A percentile compares a stretch with the other conserved stretches of the same genome.
Conservation (phyloP, 2,329 filamentous ascomycete species). For the Sarocladium strictum region DNA sequence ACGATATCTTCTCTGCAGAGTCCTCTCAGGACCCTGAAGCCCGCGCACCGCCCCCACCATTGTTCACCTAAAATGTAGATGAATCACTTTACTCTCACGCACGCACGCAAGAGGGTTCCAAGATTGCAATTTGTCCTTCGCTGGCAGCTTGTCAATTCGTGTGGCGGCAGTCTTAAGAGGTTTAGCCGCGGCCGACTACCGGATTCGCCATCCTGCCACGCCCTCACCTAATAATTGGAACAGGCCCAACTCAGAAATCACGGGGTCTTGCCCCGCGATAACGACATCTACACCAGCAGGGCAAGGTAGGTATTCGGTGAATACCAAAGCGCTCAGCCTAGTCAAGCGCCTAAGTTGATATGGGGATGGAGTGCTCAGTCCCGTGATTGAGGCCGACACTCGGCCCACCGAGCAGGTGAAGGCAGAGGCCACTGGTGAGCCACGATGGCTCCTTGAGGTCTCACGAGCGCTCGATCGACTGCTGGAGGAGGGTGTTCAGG, state of each 20-base stretch:
- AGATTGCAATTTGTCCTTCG: background rate
- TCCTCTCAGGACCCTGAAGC: conserved; percentile 2
- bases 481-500: too few species aligned
- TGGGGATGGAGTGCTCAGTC: background rate
- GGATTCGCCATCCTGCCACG: conserved; percentile 3
- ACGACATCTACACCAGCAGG: background rate
- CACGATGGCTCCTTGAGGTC: background rate
- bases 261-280: background rate
- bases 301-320: conserved; percentile 3
- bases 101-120: background rate
- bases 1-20: conserved; percentile 1
- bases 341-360: background rate
- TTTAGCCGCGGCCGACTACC: background rate
- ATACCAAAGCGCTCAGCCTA: background rate
- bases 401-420: background rate
- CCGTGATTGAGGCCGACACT: background rate
- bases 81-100: background rate
- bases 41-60: background rate
- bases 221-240: background rate
- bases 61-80: background rate
- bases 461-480: too few species aligned
- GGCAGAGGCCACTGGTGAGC: background rate
- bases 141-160: background rate
- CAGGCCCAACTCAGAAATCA: background rate
- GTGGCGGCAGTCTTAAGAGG: background rate